Evolutionary conservation across 768 basidiomycete species (phyloP).

Genomic region (Chlorophyllum brunneum): DNA sequence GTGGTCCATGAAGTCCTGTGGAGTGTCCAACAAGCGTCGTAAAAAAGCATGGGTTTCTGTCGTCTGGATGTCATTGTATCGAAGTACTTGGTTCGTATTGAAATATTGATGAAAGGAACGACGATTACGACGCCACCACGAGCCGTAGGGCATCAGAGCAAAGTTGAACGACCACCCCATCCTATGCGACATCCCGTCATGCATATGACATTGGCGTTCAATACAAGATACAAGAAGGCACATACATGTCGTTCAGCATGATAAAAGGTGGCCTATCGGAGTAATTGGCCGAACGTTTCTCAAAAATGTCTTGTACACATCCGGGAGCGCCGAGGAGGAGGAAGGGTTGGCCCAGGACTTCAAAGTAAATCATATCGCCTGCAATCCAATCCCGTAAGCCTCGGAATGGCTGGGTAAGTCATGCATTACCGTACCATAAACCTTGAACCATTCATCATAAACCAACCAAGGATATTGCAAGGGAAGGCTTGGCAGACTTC

Average conservation of each 20-base stretch:
- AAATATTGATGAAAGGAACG: slow-evolving; percentile 42
- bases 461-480: no score
- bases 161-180: slow-evolving; percentile 36
- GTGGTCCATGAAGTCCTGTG: not conserved
- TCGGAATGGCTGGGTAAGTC: no score
- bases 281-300: slow-evolving; percentile 9
- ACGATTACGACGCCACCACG: slow-evolving; percentile 39
- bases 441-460: no score
- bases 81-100: slow-evolving; percentile 13
- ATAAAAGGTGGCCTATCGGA: slow-evolving; percentile 3
- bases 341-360: slow-evolving; percentile 1
- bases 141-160: slow-evolving; percentile 30
- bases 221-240: not conserved
- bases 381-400: no score
- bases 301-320: not conserved
- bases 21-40: not conserved
- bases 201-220: no score
- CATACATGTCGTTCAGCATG: slow-evolving; percentile 7
- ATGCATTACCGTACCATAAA: no score
- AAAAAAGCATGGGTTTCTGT: not conserved
- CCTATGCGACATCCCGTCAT: no score
- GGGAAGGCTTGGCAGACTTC: no score
- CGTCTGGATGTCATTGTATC: not conserved
- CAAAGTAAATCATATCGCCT: slow-evolving; percentile 4
- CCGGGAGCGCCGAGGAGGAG: slow-evolving; percentile 3